These are phyloP conservation scores for Dipteronia dyeriana DNA, from an alignment of 345 rosid species.

Conservation along the genomic window DNA sequence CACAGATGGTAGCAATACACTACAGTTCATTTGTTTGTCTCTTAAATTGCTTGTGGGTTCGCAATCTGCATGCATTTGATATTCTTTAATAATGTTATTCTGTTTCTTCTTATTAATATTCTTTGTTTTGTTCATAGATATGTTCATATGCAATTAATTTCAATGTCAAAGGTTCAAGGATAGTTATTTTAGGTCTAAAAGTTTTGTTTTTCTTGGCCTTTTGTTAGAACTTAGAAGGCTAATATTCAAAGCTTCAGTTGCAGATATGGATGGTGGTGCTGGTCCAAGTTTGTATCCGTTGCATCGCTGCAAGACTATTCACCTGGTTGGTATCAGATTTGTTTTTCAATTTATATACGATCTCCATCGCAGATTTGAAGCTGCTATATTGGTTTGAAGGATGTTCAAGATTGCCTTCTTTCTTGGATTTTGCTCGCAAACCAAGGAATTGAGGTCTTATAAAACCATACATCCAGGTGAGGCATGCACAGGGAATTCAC, in stretches of 20 bases:
- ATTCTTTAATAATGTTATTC: not conserved
- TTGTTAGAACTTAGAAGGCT: slow-evolving; percentile 11
- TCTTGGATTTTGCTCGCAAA: slow-evolving; percentile 51
- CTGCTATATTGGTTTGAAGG: slow-evolving; percentile 48
- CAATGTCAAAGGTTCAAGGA: not conserved
- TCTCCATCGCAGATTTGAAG: slow-evolving; percentile 36
- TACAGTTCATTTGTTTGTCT: not conserved
- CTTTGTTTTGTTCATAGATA: not conserved
- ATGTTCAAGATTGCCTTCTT: slow-evolving; percentile 47
- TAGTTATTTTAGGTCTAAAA: not conserved
- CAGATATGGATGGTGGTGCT: slow-evolving; percentile 74
- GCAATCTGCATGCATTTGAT: not conserved
- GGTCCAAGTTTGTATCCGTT: slow-evolving; percentile 77
- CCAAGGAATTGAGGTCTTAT: slow-evolving; percentile 50
- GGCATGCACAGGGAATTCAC: slow-evolving; percentile 98
- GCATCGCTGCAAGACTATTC: slow-evolving; percentile 94
- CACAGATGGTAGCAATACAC: not conserved
- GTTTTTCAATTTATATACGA: slow-evolving; percentile 20
- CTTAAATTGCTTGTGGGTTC: not conserved
- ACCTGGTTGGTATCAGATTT: slow-evolving; percentile 67
- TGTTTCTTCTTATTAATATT: not conserved
- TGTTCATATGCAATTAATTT: not conserved
- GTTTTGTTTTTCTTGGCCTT: not conserved
- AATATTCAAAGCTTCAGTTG: slow-evolving; percentile 27
- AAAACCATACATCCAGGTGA: slow-evolving; percentile 74